These are phyloP conservation scores for Trichophyton schoenleinii DNA, from an alignment of 2,329 filamentous ascomycete species.

Conservation along the genomic window DNA sequence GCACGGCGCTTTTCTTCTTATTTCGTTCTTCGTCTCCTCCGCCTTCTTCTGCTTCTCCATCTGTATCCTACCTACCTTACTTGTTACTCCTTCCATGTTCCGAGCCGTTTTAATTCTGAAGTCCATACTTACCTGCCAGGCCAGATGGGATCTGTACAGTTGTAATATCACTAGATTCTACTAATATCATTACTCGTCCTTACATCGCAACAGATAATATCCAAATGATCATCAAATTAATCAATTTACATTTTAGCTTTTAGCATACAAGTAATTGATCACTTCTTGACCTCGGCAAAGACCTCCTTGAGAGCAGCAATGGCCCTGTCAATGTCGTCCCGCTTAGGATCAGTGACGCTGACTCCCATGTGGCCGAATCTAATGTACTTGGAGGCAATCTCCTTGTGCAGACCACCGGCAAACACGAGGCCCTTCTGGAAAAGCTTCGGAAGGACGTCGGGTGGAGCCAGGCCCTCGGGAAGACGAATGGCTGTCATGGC, in stretches of 20 bases:
- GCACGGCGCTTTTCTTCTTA: background rate
- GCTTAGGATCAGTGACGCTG: slow-evolving; percentile 66
- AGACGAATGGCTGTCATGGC: slow-evolving; percentile 98
- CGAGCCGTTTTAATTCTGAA: too few relatives aligned
- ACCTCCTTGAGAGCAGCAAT: slow-evolving; percentile 63
- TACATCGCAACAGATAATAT: background rate
- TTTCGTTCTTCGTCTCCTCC: background rate
- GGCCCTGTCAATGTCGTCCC: slow-evolving; percentile 73
- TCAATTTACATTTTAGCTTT: background rate
- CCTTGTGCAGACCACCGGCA: slow-evolving; percentile 89
- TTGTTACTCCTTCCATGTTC: background rate
- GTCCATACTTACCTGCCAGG: too few relatives aligned
- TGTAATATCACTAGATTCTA: slow-evolving; percentile 3
- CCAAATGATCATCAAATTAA: background rate
- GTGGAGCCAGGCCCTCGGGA: slow-evolving; percentile 66
- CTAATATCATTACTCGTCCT: background rate
- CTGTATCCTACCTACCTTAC: background rate
- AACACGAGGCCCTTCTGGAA: slow-evolving; percentile 83
- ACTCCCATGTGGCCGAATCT: slow-evolving; percentile 98
- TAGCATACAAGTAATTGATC: slow-evolving; percentile 15
- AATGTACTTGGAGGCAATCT: slow-evolving; percentile 86
- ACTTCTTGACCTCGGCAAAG: slow-evolving; percentile 60
- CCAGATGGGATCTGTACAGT: background rate
- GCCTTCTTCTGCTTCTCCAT: background rate
- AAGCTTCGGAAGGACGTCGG: slow-evolving; percentile 74